Percentiles rank a stretch among this genome's conserved stretches.
These are phyloP conservation scores for Fomitopsis schrenkii DNA, from an alignment of 1,284 basidiomycete genomes.

Conservation along the genomic window DNA sequence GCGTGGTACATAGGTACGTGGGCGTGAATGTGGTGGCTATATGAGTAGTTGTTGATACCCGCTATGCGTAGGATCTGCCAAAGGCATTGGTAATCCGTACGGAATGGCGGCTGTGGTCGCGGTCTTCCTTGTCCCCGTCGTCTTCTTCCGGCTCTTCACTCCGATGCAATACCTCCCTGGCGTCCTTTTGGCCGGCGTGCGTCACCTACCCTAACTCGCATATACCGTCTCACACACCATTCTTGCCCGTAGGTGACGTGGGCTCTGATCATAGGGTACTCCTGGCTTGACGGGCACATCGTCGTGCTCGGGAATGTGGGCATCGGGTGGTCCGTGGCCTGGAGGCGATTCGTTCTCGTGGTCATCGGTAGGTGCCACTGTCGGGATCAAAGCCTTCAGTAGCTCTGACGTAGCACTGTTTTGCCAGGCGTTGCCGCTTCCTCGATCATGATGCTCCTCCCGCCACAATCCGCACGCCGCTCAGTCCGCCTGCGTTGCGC, in stretches of 20 bases:
- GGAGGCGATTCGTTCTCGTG: constrained; percentile 45
- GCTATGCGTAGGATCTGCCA: constrained; percentile 38
- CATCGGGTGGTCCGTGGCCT: constrained; percentile 49
- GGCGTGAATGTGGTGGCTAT: too few species aligned
- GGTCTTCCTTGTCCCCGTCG: constrained; percentile 45
- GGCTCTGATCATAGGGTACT: constrained; percentile 51
- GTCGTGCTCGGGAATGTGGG: constrained; percentile 41
- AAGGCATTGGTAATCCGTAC: constrained; percentile 51
- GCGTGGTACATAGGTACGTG: constrained; percentile 52
- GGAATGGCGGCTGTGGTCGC: constrained; percentile 51
- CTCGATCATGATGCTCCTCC: constrained; percentile 47
- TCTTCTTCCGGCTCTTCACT: constrained; percentile 51
- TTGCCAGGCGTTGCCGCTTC: constrained; percentile 38
- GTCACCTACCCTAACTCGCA: constrained; percentile 7
- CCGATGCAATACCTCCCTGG: constrained; percentile 40
- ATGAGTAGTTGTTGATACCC: background rate
- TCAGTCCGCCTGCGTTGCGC: constrained; percentile 46
- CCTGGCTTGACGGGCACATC: constrained; percentile 57
- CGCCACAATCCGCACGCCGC: constrained; percentile 45
- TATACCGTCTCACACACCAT: background rate
- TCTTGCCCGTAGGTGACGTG: constrained; percentile 33
- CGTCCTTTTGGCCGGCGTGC: constrained; percentile 34
- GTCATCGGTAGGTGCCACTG: constrained; percentile 34
- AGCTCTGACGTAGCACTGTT: background rate
- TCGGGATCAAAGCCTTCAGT: background rate